These are phyloP conservation scores for Tylopilus subfusipes DNA, from an alignment of 768 basidiomycete genomes.

Conservation along the genomic window DNA sequence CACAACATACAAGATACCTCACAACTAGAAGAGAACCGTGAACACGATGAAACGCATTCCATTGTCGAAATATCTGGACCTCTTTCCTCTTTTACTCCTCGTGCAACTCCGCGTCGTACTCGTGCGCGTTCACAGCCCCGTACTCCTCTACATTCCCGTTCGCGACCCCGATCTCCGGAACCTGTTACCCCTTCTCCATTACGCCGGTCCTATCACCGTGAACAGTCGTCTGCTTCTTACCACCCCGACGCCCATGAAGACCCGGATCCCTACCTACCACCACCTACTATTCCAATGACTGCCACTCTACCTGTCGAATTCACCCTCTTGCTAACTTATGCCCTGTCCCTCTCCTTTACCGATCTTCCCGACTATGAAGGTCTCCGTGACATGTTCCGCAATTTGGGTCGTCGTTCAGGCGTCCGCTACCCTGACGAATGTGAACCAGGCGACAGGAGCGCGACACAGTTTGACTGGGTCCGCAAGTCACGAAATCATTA, in stretches of 20 bases:
- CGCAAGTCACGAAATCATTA: conserved; percentile 34
- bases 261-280: conserved; percentile 5
- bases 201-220: conserved; percentile 17
- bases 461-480: conserved; percentile 44
- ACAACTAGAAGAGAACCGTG: conserved; percentile 6
- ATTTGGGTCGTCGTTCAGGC: conserved; percentile 51
- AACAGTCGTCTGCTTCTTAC: conserved; percentile 17
- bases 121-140: conserved; percentile 20
- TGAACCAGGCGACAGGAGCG: conserved; percentile 13
- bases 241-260: conserved; percentile 15
- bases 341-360: conserved; percentile 78
- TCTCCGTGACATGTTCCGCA: conserved; percentile 67
- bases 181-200: conserved; percentile 19
- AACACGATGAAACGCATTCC: conserved; percentile 12
- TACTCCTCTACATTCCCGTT: conserved; percentile 12
- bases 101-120: conserved; percentile 10
- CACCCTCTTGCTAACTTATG: conserved; percentile 73
- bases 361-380: conserved; percentile 89
- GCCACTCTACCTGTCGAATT: conserved; percentile 79
- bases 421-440: conserved; percentile 36
- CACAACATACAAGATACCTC: conserved; percentile 1
- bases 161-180: conserved; percentile 10
- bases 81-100: conserved; percentile 2
- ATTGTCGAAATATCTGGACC: conserved; percentile 17
- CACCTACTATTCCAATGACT: conserved; percentile 52